A percentile compares a stretch with the other conserved stretches of the same genome.
Evolutionary conservation across 805 yeast species (phyloP).

Genomic region (Saturnispora mendoncae): DNA sequence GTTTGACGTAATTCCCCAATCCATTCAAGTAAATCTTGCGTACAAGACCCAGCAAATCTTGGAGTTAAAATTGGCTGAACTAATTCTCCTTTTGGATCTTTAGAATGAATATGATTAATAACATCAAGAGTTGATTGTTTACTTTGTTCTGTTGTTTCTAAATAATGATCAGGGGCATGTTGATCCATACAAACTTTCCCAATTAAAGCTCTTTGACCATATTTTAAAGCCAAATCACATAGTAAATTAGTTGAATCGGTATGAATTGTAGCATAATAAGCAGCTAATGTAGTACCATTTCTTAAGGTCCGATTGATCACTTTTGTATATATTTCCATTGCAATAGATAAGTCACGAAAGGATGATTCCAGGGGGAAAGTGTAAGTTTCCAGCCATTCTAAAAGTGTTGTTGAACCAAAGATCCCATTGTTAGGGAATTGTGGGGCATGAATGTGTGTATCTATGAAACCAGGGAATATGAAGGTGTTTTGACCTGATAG

Average conservation of each 20-base stretch:
- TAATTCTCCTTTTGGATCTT: conserved; percentile 44
- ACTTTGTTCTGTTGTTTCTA: conserved; percentile 47
- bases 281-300: conserved; percentile 86
- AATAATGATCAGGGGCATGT: conserved; percentile 65
- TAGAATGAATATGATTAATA: conserved; percentile 42
- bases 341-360: conserved; percentile 44
- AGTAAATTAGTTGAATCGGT: conserved; percentile 63
- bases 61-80: conserved; percentile 82
- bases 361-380: conserved; percentile 86
- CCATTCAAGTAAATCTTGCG: conserved; percentile 49
- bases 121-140: conserved; percentile 46
- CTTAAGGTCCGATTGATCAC: conserved; percentile 62
- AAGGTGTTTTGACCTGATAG: conserved; percentile 37
- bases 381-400: conserved; percentile 82
- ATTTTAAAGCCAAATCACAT: conserved; percentile 56
- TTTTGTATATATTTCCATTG: conserved; percentile 52
- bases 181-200: conserved; percentile 94
- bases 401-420: conserved; percentile 73
- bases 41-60: conserved; percentile 86
- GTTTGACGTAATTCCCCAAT: conserved; percentile 50
- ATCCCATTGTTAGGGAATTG: conserved; percentile 78
- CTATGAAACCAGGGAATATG: conserved; percentile 75
- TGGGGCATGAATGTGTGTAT: conserved; percentile 79
- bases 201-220: conserved; percentile 81
- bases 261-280: conserved; percentile 88